phyloP scores from a whole-genome alignment of 2,329 filamentous ascomycete species.

The Microdochium paspali region DNA sequence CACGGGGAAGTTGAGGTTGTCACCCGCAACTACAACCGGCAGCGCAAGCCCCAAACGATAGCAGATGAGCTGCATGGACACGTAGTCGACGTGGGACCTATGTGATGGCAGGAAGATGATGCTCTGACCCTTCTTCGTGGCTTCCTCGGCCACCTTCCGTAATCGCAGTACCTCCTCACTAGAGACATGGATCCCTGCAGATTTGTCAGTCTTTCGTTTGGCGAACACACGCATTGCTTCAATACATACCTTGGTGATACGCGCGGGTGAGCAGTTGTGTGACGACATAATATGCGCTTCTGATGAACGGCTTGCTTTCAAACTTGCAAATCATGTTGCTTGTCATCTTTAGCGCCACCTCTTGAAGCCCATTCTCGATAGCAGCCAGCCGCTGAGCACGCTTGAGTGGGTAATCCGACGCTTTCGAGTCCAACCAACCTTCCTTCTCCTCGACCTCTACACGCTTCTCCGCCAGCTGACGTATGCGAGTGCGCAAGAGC shows the following conservation, averaged over 20 bases:
- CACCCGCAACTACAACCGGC: conserved; percentile 86
- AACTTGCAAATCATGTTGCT: conserved; percentile 99
- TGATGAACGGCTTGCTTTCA: conserved; percentile 87
- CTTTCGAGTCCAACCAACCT: conserved; percentile 51
- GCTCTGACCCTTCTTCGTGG: conserved; percentile 80
- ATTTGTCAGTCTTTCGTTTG: not conserved
- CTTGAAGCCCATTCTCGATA: conserved; percentile 63
- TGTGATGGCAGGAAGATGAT: conserved; percentile 95
- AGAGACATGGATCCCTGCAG: conserved; percentile 71
- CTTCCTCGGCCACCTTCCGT: conserved; percentile 71
- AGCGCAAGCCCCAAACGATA: conserved; percentile 84
- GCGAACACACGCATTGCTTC: not conserved
- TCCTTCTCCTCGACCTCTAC: conserved; percentile 69
- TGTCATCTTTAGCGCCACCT: conserved; percentile 79
- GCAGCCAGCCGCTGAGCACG: conserved; percentile 47
- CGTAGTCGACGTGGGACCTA: conserved; percentile 91
- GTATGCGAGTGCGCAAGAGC: conserved; percentile 65
- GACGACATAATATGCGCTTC: conserved; percentile 79
- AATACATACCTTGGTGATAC: conserved; percentile 66
- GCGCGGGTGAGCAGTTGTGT: conserved; percentile 86
- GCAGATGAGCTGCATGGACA: conserved; percentile 89
- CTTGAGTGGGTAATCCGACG: conserved; percentile 43
- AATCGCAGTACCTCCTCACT: conserved; percentile 85
- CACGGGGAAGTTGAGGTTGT: conserved; percentile 91
- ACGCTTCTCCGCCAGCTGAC: conserved; percentile 65